A percentile compares a stretch with the other conserved stretches of the same genome.
phyloP scores from a whole-genome alignment of 768 basidiomycete genomes.

The Cystofilobasidium capitatum region DNA sequence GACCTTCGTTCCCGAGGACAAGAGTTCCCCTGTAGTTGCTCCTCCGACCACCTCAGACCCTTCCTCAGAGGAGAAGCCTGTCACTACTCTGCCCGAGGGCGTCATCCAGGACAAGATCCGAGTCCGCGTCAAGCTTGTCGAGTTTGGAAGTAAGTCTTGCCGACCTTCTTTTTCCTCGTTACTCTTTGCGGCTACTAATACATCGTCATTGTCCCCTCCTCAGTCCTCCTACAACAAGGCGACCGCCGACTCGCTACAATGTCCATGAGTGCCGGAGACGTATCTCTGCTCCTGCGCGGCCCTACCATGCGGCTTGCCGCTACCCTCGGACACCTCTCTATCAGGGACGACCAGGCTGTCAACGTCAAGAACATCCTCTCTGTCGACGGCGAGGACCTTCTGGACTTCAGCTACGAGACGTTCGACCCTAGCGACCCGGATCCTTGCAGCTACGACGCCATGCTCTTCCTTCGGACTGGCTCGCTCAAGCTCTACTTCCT shows the following conservation, averaged over 20 bases:
- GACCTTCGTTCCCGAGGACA: conserved; percentile 62
- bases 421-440: conserved; percentile 58
- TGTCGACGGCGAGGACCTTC: conserved; percentile 88
- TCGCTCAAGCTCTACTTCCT: conserved; percentile 83
- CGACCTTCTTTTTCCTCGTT: conserved; percentile 2
- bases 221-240: conserved; percentile 71
- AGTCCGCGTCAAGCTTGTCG: conserved; percentile 64
- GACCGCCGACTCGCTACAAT: conserved; percentile 67
- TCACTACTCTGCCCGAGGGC: conserved; percentile 5
- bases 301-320: conserved; percentile 69
- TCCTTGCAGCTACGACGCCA: conserved; percentile 61
- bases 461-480: conserved; percentile 69
- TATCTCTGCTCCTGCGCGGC: conserved; percentile 60
- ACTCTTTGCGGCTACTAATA: conserved; percentile 14
- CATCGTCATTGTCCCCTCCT: not conserved
- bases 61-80: conserved; percentile 8
- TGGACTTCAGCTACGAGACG: conserved; percentile 87
- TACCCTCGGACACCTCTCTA: conserved; percentile 67
- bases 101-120: conserved; percentile 54
- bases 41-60: conserved; percentile 18
- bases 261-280: conserved; percentile 79
- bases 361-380: conserved; percentile 58
- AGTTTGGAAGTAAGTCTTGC: conserved; percentile 19
- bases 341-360: conserved; percentile 60
- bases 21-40: conserved; percentile 16